A percentile compares a stretch with the other conserved stretches of the same genome.
phyloP scores from a whole-genome alignment of 139 green algal genomes.

The Picocystis salinarum region DNA sequence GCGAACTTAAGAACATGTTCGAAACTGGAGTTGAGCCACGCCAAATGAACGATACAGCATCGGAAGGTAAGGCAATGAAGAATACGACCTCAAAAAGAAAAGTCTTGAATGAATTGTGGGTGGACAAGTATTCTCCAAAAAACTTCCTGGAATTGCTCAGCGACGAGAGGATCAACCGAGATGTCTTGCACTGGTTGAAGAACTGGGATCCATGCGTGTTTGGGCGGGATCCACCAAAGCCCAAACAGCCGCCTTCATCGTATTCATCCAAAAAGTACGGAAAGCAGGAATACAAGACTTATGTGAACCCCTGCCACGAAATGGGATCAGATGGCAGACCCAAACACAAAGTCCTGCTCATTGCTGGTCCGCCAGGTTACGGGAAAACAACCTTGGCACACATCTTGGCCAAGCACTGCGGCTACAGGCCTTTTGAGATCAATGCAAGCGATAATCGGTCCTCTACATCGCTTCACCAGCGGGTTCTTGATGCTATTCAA shows the following conservation, averaged over 20 bases:
- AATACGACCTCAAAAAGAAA: neutral
- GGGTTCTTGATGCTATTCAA: conserved; percentile 59
- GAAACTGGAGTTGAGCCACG: neutral
- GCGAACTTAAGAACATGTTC: no score
- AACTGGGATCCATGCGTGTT: conserved; percentile 58
- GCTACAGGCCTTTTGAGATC: conserved; percentile 83
- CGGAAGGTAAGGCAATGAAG: neutral
- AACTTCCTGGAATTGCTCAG: conserved; percentile 67
- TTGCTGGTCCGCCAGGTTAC: conserved; percentile 46
- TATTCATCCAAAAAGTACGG: no score
- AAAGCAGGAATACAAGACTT: conserved; percentile 13
- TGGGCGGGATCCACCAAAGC: conserved; percentile 5
- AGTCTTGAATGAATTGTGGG: conserved; percentile 42
- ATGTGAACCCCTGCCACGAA: no score
- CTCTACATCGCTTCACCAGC: conserved; percentile 27
- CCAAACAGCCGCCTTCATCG: no score
- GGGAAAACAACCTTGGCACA: conserved; percentile 96
- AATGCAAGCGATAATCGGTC: conserved; percentile 85
- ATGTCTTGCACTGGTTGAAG: conserved; percentile 28
- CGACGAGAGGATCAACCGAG: conserved; percentile 68
- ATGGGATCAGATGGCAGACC: no score
- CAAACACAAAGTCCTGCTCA: conserved; percentile 40
- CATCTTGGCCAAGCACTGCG: conserved; percentile 73
- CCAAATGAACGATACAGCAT: neutral
- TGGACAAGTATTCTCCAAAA: conserved; percentile 68